A percentile compares a stretch with the other conserved stretches of the same genome.
Evolutionary conservation across 2,329 filamentous ascomycete genomes (phyloP).

Genomic region (Fusarium irregulare): DNA sequence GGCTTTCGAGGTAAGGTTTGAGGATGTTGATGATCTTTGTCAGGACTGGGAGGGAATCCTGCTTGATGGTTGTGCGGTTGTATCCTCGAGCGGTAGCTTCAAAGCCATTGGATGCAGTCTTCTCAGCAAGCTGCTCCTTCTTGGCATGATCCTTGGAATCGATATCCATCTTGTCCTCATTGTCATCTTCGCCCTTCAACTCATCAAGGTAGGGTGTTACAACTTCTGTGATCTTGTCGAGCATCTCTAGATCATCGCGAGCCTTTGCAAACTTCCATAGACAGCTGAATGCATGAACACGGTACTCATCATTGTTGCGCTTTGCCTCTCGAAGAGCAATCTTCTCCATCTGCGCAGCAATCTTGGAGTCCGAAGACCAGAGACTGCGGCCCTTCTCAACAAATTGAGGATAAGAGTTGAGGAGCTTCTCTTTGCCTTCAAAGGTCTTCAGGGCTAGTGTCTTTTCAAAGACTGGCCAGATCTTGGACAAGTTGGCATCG

Average conservation of each 20-base stretch:
- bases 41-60: conserved; percentile 54
- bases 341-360: conserved; percentile 78
- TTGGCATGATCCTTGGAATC: conserved; percentile 56
- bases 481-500: conserved; percentile 66
- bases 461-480: conserved; percentile 89
- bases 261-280: conserved; percentile 79
- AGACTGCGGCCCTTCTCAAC: conserved; percentile 71
- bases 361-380: conserved; percentile 62
- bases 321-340: conserved; percentile 88
- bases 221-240: conserved; percentile 73
- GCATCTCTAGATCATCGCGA: conserved; percentile 76
- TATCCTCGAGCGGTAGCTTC: conserved; percentile 65
- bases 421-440: conserved; percentile 86
- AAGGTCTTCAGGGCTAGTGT: conserved; percentile 90
- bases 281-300: conserved; percentile 77
- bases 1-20: conserved; percentile 54
- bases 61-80: conserved; percentile 54
- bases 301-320: conserved; percentile 87
- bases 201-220: conserved; percentile 72
- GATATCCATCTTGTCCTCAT: conserved; percentile 76
- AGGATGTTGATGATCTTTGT: conserved; percentile 55
- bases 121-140: conserved; percentile 56
- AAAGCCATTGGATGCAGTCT: conserved; percentile 61
- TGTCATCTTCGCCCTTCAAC: conserved; percentile 64
- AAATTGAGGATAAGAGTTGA: conserved; percentile 83